Percentiles rank a stretch among this genome's conserved stretches.
phyloP scores from a whole-genome alignment of 495 filamentous ascomycete species.

The Astrothelium macrocarpum region DNA sequence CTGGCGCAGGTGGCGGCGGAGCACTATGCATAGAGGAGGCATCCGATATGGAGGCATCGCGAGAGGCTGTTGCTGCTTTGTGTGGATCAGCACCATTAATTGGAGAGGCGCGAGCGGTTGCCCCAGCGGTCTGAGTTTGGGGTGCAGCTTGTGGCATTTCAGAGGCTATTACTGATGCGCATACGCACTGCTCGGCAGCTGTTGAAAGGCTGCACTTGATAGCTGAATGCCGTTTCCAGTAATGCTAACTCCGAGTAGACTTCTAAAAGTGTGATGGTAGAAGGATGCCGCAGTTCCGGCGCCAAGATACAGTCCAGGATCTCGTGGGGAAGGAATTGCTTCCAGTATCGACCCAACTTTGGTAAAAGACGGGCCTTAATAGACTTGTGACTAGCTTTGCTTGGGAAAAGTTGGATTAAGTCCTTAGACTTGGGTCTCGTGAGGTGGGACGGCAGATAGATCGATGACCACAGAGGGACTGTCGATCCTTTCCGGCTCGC shows the following conservation, averaged over 20 bases:
- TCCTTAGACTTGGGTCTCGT: not conserved
- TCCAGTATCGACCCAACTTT: not conserved
- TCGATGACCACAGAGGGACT: not conserved
- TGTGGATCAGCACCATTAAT: not conserved
- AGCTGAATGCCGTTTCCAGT: not conserved
- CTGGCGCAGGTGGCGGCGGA: conserved; percentile 28
- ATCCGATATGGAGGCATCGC: not conserved
- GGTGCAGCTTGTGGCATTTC: not conserved
- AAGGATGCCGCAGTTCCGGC: not conserved
- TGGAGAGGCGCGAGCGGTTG: conserved; percentile 1
- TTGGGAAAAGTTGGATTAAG: not conserved
- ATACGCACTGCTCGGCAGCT: not conserved
- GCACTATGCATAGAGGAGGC: conserved; percentile 9
- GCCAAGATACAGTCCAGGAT: not conserved
- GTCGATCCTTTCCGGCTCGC: not conserved
- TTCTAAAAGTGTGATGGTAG: not conserved
- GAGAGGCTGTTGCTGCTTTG: not conserved
- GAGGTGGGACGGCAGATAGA: not conserved
- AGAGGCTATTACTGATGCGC: not conserved
- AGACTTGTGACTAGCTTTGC: not conserved
- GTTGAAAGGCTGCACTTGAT: not conserved
- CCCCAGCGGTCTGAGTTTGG: not conserved
- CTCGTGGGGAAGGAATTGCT: not conserved
- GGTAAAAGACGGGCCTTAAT: not conserved
- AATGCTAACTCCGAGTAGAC: not conserved